Percentiles rank a stretch among this genome's conserved stretches.
These are phyloP conservation scores for Neonectria ditissima DNA, from an alignment of 2,329 filamentous ascomycete genomes.

Conservation along the genomic window DNA sequence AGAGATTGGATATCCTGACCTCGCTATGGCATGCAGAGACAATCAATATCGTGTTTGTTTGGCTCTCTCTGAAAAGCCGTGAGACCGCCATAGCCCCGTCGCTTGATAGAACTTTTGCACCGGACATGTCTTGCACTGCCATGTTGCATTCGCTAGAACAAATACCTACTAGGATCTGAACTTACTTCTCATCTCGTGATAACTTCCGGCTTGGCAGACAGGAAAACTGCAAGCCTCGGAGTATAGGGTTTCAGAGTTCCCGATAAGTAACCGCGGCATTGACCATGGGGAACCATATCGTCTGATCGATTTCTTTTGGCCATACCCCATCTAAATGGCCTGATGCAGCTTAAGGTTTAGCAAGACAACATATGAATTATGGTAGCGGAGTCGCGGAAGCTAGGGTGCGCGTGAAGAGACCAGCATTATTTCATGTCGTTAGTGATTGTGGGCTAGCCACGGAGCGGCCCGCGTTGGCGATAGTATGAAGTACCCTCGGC, in stretches of 20 bases:
- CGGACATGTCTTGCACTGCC: not conserved
- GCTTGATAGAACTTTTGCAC: not conserved
- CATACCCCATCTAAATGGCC: not conserved
- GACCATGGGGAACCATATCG: not conserved
- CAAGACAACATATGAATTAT: not conserved
- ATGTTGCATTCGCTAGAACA: not conserved
- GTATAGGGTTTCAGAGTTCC: not conserved
- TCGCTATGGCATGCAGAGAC: not conserved
- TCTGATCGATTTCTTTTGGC: not conserved
- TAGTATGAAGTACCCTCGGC: not conserved
- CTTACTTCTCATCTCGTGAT: not conserved
- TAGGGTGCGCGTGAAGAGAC: not conserved
- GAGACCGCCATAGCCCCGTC: not conserved
- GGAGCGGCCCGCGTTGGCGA: not conserved
- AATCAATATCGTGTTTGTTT: not conserved
- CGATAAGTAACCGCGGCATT: not conserved
- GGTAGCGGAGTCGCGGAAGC: not conserved
- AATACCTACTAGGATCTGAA: not conserved
- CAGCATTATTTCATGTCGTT: not conserved
- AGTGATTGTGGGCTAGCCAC: not conserved
- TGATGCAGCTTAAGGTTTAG: not conserved
- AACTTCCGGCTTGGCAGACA: not conserved
- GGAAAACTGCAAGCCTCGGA: not conserved
- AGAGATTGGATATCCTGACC: not conserved
- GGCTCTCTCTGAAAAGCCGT: no score